phyloP scores from a whole-genome alignment of 495 filamentous ascomycete species.

The Xylaria venustula region DNA sequence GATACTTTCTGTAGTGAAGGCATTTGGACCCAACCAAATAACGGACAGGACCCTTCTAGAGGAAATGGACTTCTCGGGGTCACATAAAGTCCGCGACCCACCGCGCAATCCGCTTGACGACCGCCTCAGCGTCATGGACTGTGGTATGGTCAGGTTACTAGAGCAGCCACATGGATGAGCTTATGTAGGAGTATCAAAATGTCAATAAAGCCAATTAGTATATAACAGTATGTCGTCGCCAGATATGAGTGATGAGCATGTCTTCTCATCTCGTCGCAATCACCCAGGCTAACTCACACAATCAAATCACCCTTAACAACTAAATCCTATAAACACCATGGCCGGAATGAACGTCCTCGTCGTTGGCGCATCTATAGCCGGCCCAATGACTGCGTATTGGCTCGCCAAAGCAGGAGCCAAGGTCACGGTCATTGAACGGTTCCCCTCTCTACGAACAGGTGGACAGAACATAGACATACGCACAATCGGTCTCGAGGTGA shows the following conservation, averaged over 20 bases:
- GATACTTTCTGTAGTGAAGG: no score
- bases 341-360: constrained; percentile 35
- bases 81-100: not conserved
- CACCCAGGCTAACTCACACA: not conserved
- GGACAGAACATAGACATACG: constrained; percentile 40
- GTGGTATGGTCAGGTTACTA: not conserved
- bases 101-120: not conserved
- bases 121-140: not conserved
- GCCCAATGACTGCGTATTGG: constrained; percentile 23
- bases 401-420: constrained; percentile 18
- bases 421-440: constrained; percentile 29
- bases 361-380: constrained; percentile 42
- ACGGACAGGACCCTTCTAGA: no score
- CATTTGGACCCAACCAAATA: no score
- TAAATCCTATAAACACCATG: constrained; percentile 20
- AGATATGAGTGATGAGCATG: not conserved
- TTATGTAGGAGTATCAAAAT: not conserved
- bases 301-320: not conserved
- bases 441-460: constrained; percentile 26
- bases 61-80: not conserved
- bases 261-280: no score
- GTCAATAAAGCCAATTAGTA: not conserved
- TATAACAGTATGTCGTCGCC: not conserved
- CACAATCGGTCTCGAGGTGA: constrained; percentile 31
- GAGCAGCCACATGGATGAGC: not conserved